A percentile compares a stretch with the other conserved stretches of the same genome.
phyloP scores from a whole-genome alignment of 1,284 basidiomycete genomes.

The Ustilago trichophora region DNA sequence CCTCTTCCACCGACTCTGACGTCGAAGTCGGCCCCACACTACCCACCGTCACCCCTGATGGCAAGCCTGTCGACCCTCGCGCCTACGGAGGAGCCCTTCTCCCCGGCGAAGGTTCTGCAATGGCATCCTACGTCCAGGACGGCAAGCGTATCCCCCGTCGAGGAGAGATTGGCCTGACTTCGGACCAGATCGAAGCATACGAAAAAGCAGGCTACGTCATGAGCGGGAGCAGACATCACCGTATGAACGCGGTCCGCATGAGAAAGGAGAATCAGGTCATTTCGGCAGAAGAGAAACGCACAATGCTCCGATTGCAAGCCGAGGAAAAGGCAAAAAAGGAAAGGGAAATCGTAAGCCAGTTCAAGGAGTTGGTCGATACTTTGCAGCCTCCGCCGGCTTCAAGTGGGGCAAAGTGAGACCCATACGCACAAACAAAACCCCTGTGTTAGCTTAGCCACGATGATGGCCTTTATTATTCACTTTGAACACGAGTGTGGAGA shows the following conservation, averaged over 20 bases:
- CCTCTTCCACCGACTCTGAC: conserved; percentile 8
- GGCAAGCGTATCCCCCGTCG: conserved; percentile 93
- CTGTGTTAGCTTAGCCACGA: too few relatives aligned
- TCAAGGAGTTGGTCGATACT: conserved; percentile 59
- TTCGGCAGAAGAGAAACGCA: conserved; percentile 89
- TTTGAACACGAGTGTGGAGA: too few relatives aligned
- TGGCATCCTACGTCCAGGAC: conserved; percentile 92
- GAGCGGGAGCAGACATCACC: conserved; percentile 85
- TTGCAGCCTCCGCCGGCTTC: conserved; percentile 25
- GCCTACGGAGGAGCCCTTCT: conserved; percentile 81
- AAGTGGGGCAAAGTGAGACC: too few relatives aligned
- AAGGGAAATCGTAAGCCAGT: conserved; percentile 69
- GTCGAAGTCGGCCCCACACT: conserved; percentile 35
- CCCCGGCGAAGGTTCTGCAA: conserved; percentile 93
- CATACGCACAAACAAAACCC: too few relatives aligned
- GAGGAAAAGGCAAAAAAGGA: conserved; percentile 93
- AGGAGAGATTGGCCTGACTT: conserved; percentile 93
- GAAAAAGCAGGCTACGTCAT: conserved; percentile 96
- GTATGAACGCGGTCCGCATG: conserved; percentile 94
- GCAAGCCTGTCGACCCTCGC: conserved; percentile 31
- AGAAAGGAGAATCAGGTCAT: conserved; percentile 99
- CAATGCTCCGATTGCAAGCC: conserved; percentile 88
- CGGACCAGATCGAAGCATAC: conserved; percentile 83
- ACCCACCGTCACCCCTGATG: conserved; percentile 19
- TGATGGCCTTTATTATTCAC: too few relatives aligned